Conservation (phyloP, 2,329 filamentous ascomycete species). For the Aspergillus uvarum region DNA sequence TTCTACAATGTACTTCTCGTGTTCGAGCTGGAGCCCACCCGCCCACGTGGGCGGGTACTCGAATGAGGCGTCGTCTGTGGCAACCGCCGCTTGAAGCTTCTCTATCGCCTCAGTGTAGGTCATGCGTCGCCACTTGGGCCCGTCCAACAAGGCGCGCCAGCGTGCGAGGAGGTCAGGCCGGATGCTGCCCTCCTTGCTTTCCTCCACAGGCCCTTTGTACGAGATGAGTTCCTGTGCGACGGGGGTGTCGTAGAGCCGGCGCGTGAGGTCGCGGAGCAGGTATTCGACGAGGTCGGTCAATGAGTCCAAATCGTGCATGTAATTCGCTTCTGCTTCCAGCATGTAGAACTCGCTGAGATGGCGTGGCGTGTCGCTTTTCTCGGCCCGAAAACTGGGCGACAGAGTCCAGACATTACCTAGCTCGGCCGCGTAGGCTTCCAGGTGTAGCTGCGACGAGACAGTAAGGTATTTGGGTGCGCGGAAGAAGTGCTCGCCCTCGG, state of each 20-base stretch:
- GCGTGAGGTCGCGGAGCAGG: conserved; percentile 64
- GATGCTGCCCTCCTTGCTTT: conserved; percentile 30
- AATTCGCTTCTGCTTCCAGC: conserved; percentile 88
- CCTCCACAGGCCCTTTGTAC: conserved; percentile 45
- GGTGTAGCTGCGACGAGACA: conserved; percentile 89
- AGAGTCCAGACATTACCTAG: conserved; percentile 91
- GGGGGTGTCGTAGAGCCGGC: conserved; percentile 49
- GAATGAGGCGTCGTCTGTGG: conserved; percentile 56
- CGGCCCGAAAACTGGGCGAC: conserved; percentile 89
- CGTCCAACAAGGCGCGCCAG: conserved; percentile 67
- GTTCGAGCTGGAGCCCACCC: conserved; percentile 78
- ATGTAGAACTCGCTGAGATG: conserved; percentile 99
- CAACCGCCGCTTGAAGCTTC: conserved; percentile 60
- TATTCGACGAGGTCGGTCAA: conserved; percentile 80
- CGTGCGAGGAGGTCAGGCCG: conserved; percentile 59
- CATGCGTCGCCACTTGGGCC: conserved; percentile 69
- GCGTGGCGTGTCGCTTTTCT: conserved; percentile 86
- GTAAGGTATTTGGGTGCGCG: conserved; percentile 87
- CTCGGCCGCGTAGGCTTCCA: conserved; percentile 86
- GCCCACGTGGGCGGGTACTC: conserved; percentile 69
- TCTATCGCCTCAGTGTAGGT: conserved; percentile 78
- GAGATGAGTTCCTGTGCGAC: conserved; percentile 58
- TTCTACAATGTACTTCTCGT: conserved; percentile 83
- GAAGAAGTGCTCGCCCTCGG: conserved; percentile 67
- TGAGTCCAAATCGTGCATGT: conserved; percentile 66